Percentiles rank a stretch among this genome's conserved stretches.
Conservation (phyloP, 192 early-diverging fungal genomes). For the Coemansia sp. region DNA sequence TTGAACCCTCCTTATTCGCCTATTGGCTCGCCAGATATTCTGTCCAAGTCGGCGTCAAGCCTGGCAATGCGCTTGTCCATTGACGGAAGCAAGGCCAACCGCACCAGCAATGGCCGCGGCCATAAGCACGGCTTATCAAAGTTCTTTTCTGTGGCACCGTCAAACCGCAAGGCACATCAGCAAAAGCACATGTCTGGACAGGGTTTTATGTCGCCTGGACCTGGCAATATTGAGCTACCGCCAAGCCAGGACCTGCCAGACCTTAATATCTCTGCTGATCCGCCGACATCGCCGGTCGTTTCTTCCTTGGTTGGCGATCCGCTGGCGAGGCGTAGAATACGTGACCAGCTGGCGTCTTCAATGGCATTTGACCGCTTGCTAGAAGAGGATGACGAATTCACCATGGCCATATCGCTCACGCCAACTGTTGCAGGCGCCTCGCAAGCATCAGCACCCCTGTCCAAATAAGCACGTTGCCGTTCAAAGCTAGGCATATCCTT, state of each 20-base stretch:
- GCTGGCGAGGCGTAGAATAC: slow-evolving; percentile 38
- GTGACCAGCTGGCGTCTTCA: slow-evolving; percentile 48
- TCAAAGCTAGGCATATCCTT: too few species aligned
- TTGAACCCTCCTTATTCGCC: slow-evolving; percentile 17
- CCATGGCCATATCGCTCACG: slow-evolving; percentile 50
- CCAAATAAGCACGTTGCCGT: background rate
- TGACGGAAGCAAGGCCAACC: slow-evolving; percentile 15
- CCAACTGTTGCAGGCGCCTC: slow-evolving; percentile 32
- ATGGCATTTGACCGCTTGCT: slow-evolving; percentile 43
- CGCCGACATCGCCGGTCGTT: slow-evolving; percentile 30
- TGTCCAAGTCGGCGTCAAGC: slow-evolving; percentile 40
- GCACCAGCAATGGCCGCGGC: background rate
- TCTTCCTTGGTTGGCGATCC: slow-evolving; percentile 43
- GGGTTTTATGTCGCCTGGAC: background rate
- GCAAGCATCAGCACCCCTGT: slow-evolving; percentile 3
- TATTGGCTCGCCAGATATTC: slow-evolving; percentile 19
- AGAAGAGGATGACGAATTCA: slow-evolving; percentile 46
- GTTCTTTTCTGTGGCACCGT: slow-evolving; percentile 27
- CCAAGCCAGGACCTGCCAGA: background rate
- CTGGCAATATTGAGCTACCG: slow-evolving; percentile 3
- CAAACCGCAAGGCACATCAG: slow-evolving; percentile 27
- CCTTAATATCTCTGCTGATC: background rate
- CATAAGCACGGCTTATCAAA: slow-evolving; percentile 34
- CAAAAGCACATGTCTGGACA: slow-evolving; percentile 4
- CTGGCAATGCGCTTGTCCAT: slow-evolving; percentile 31